A percentile compares a stretch with the other conserved stretches of the same genome.
phyloP scores from a whole-genome alignment of 148 eudicot species.

The Chenopodium berlandieri region DNA sequence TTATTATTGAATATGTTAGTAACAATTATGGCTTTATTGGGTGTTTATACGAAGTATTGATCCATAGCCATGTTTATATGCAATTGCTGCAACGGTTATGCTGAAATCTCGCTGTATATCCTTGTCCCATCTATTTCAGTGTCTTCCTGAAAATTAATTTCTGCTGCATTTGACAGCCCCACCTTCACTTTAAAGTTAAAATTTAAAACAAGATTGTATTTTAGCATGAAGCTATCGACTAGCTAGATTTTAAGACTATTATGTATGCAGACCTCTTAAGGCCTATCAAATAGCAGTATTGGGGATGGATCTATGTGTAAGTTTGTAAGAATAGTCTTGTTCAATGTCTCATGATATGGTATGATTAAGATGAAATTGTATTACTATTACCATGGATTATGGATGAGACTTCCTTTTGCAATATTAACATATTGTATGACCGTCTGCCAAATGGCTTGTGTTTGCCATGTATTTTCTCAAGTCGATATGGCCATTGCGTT shows the following conservation, averaged over 20 bases:
- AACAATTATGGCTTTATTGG: not conserved
- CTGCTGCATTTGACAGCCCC: not conserved
- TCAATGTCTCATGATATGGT: not conserved
- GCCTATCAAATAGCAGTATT: not conserved
- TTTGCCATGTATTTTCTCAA: not conserved
- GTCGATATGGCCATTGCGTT: not conserved
- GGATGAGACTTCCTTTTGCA: not conserved
- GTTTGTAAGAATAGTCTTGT: not conserved
- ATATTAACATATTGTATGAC: not conserved
- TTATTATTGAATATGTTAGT: not conserved
- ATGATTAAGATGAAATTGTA: not conserved
- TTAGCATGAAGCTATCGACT: not conserved
- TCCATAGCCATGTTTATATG: not conserved
- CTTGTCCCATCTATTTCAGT: not conserved
- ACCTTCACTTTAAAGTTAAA: not conserved
- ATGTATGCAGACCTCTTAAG: not conserved
- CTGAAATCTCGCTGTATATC: not conserved
- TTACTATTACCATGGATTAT: not conserved
- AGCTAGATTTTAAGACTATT: not conserved
- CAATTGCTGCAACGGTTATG: not conserved
- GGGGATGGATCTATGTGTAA: not conserved
- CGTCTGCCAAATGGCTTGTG: not conserved
- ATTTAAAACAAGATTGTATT: not conserved
- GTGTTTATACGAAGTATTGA: not conserved
- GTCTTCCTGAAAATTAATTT: not conserved